phyloP scores from a whole-genome alignment of 1,284 basidiomycete species.

The Leccinum variabile region DNA sequence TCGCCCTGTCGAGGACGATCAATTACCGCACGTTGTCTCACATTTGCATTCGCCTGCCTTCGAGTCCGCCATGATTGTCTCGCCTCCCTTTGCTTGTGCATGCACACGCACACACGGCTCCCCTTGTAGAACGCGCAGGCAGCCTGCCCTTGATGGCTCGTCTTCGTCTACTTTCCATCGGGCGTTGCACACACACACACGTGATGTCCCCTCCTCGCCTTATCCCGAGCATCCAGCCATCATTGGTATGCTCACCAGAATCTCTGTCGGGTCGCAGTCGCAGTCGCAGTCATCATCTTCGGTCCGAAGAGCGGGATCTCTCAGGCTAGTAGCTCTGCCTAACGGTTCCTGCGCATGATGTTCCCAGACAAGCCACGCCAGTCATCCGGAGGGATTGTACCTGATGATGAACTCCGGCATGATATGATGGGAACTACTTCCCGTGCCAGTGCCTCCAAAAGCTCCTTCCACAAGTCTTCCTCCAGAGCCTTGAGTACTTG shows the following conservation, averaged over 20 bases:
- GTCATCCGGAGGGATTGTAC: no score
- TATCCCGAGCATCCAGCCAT: constrained; percentile 8
- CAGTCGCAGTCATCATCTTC: constrained; percentile 11
- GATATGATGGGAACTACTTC: neutral
- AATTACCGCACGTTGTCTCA: no score
- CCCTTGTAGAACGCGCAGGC: no score
- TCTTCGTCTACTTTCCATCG: no score
- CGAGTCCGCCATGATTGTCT: no score
- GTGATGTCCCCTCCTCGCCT: no score
- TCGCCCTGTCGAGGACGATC: no score
- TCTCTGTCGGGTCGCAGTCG: constrained; percentile 12
- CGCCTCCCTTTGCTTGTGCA: no score
- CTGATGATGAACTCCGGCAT: neutral
- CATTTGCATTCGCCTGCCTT: no score
- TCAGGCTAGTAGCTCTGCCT: constrained; percentile 5
- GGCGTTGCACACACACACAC: no score
- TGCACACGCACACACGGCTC: no score
- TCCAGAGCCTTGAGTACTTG: neutral
- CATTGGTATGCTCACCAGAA: constrained; percentile 12
- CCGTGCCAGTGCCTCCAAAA: neutral
- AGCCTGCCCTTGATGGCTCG: no score
- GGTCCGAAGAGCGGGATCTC: constrained; percentile 9
- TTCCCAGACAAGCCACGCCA: neutral
- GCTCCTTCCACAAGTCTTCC: neutral
- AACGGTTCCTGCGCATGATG: neutral